phyloP scores from a whole-genome alignment of 176 grass and related monocot species.

The Triticum urartu region DNA sequence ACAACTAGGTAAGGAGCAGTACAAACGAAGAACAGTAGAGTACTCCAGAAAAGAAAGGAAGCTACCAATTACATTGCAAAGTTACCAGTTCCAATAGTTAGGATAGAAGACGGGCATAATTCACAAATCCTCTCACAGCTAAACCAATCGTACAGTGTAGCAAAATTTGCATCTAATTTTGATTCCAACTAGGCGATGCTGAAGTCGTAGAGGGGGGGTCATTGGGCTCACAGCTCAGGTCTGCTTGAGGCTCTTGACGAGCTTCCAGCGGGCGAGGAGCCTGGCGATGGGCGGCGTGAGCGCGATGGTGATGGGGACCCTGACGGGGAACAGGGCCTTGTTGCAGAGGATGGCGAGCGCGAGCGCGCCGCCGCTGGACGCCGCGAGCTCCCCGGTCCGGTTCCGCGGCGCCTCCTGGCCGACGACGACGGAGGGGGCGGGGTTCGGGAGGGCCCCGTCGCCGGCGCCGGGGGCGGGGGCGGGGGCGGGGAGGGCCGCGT shows the following conservation, averaged over 20 bases:
- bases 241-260: conserved; percentile 53
- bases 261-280: conserved; percentile 64
- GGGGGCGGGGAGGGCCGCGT: not conserved
- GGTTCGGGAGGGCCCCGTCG: not conserved
- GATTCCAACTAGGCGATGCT: not conserved
- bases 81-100: not conserved
- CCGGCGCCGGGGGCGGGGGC: not conserved
- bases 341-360: conserved; percentile 84
- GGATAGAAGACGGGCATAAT: not conserved
- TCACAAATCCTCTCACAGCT: not conserved
- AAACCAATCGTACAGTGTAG: not conserved
- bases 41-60: not conserved
- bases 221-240: conserved; percentile 51
- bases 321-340: conserved; percentile 83
- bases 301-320: conserved; percentile 83
- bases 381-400: conserved; percentile 69
- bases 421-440: not conserved
- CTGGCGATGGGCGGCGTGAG: conserved; percentile 81
- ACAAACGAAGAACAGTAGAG: too few species aligned
- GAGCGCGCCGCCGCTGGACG: conserved; percentile 77
- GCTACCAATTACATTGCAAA: conserved; percentile 3
- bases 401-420: conserved; percentile 40
- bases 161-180: not conserved
- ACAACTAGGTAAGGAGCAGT: not conserved
- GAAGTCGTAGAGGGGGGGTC: conserved; percentile 7